These are phyloP conservation scores for Myxozyma lipomycoides DNA, from an alignment of 805 yeast species.

Conservation along the genomic window DNA sequence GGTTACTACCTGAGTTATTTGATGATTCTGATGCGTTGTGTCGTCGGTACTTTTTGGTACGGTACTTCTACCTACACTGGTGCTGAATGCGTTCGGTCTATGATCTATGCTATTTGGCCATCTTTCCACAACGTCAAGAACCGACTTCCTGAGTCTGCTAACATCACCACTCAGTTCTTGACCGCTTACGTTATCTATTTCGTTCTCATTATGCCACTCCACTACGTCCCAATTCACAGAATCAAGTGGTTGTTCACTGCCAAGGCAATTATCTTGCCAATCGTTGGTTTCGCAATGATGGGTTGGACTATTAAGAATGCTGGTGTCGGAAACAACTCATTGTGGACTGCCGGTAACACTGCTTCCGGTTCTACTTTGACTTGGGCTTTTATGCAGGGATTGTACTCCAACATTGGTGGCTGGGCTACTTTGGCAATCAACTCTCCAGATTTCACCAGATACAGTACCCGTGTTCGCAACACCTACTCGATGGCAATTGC, in stretches of 20 bases:
- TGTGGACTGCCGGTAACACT: constrained; percentile 25
- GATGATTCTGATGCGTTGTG: constrained; percentile 44
- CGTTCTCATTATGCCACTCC: constrained; percentile 17
- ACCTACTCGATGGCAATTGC: constrained; percentile 41
- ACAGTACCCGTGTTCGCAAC: constrained; percentile 38
- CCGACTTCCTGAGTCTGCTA: constrained; percentile 41
- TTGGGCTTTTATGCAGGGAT: constrained; percentile 44
- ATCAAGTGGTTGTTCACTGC: constrained; percentile 14
- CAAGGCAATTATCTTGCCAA: constrained; percentile 19
- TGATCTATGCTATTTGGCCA: constrained; percentile 42
- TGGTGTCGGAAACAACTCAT: constrained; percentile 17
- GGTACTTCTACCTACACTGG: constrained; percentile 60
- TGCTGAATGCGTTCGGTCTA: constrained; percentile 70
- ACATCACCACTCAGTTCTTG: too few species aligned
- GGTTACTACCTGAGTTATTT: constrained; percentile 47
- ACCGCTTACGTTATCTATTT: constrained; percentile 22
- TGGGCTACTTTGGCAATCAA: constrained; percentile 42
- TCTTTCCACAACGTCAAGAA: constrained; percentile 41
- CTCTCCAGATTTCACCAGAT: constrained; percentile 45
- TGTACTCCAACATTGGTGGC: too few species aligned
- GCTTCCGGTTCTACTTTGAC: constrained; percentile 35
- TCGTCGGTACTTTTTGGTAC: constrained; percentile 47
- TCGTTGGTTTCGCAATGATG: constrained; percentile 19
- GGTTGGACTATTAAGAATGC: constrained; percentile 22
- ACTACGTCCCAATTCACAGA: constrained; percentile 18